Base-by-base conservation (phyloP, 2,329 filamentous ascomycete genomes). In the Venturia effusa region DNA sequence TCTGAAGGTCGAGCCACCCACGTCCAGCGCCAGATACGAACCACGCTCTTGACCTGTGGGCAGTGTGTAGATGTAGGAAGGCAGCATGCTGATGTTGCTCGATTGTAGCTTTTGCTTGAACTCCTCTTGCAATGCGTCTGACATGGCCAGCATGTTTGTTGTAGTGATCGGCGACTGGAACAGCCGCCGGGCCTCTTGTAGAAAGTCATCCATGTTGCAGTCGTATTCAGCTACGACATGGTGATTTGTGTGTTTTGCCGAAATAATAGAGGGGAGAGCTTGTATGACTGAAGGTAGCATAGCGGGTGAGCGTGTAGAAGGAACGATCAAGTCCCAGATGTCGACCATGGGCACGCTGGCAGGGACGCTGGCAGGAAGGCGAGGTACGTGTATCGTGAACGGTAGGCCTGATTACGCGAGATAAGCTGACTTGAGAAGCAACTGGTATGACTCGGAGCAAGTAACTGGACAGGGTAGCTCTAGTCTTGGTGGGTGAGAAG, bases 1-100 rank as follows among this genome's bases (percentile, higher is more conserved):
- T 10, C 85, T 81, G 68, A 87, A 84, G 0, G 84, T 87, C 19
- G 85, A 87, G n/a, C 85, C 85, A 39, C 85, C 85, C 24, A 87
- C 83, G 69, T 88, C 85, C 65, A 88, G 75, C 5, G 84, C 83
- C 41, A 88, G 74, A 69, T 81, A 86, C 17, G 83, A 83, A 10
- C 85, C 85, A 60, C 74, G 77, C 71, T 88, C 85, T 59, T 77
- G 71, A 4, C 85, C 85, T 5, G 80, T 81, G 1, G 85, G 85
- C 6, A 87, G 75, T 22, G 81, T 81, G 70, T 86, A 79, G 70
- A 83, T 85, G 74, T 84, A 86, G 5, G 85, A 87, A 2, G 85
- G 85, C 63, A 87, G 75, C 85, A 88, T 87, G 73, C 81, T 85
- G 65, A 83, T 80, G 30, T 82, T 78, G 71, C 81, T 84, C 51